Evolutionary conservation across 2,329 filamentous ascomycete genomes (phyloP).

Genomic region (Claviceps citrina): DNA sequence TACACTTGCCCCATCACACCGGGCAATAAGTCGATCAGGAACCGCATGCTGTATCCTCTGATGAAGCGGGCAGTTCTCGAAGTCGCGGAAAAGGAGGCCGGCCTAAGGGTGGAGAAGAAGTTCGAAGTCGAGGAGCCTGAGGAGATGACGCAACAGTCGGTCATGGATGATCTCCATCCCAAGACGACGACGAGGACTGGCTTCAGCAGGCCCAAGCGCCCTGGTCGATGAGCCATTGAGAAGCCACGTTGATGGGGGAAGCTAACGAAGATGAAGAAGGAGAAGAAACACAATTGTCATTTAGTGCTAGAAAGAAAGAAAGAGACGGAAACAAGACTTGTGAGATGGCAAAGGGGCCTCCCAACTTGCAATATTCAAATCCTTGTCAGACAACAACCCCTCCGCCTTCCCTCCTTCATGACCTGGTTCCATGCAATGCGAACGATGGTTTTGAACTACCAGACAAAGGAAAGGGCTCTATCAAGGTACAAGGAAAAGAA

Average conservation of each 20-base stretch:
- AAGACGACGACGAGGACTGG: slow-evolving; percentile 49
- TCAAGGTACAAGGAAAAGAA: neutral
- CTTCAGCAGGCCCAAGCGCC: slow-evolving; percentile 67
- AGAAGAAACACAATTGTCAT: neutral
- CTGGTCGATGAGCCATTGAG: slow-evolving; percentile 41
- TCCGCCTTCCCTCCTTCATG: neutral
- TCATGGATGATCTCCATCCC: slow-evolving; percentile 53
- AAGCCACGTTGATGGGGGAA: neutral
- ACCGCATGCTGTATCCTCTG: slow-evolving; percentile 69
- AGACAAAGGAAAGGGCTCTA: neutral
- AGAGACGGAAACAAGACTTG: neutral
- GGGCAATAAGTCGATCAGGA: slow-evolving; percentile 56
- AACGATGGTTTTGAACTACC: neutral
- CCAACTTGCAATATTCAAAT: too few species aligned
- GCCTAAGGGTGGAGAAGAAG: slow-evolving; percentile 52
- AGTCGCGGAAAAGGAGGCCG: slow-evolving; percentile 50
- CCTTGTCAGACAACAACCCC: too few species aligned
- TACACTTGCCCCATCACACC: slow-evolving; percentile 61
- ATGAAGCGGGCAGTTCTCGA: slow-evolving; percentile 52
- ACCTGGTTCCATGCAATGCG: neutral
- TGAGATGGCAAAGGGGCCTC: neutral
- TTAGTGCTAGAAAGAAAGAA: neutral
- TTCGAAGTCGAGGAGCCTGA: slow-evolving; percentile 51
- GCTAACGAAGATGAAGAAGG: neutral
- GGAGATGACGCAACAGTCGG: slow-evolving; percentile 53